A percentile compares a stretch with the other conserved stretches of the same genome.
These are phyloP conservation scores for Gloeopeniophorella convolvens DNA, from an alignment of 768 basidiomycete species.

Conservation along the genomic window DNA sequence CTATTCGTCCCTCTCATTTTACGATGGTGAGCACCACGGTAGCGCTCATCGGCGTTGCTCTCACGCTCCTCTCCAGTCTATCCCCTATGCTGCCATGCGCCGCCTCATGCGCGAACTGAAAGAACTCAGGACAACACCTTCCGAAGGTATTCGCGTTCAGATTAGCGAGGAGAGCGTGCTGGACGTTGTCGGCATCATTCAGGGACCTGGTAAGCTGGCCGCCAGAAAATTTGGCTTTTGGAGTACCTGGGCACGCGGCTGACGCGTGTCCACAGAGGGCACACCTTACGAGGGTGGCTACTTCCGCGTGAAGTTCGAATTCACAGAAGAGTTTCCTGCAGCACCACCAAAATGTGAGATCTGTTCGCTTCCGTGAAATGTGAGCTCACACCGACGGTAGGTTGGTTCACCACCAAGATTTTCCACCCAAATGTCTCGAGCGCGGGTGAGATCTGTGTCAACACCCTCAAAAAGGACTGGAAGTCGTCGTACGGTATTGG, in stretches of 20 bases:
- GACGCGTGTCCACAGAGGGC: conserved; percentile 36
- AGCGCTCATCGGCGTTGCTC: background rate
- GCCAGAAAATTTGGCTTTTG: conserved; percentile 1
- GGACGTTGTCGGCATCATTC: conserved; percentile 80
- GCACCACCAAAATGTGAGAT: conserved; percentile 86
- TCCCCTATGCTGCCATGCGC: conserved; percentile 59
- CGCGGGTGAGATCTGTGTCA: conserved; percentile 91
- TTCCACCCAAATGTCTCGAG: conserved; percentile 95
- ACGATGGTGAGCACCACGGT: background rate
- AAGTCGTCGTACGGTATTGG: conserved; percentile 84
- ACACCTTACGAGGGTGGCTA: conserved; percentile 71
- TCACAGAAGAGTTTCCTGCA: conserved; percentile 91
- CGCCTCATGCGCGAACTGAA: conserved; percentile 83
- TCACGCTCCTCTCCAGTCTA: conserved; percentile 27
- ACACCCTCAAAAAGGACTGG: conserved; percentile 98
- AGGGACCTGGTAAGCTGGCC: conserved; percentile 71
- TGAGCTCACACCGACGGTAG: conserved; percentile 33
- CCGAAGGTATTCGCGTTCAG: conserved; percentile 87
- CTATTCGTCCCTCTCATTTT: background rate
- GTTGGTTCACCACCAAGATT: conserved; percentile 89
- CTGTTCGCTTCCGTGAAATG: background rate
- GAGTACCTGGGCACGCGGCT: conserved; percentile 7
- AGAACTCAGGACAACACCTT: conserved; percentile 74
- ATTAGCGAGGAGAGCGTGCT: conserved; percentile 85
- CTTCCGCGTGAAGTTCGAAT: conserved; percentile 74